Conservation (phyloP, 441 rosid species). For the Eruca vesicaria region DNA sequence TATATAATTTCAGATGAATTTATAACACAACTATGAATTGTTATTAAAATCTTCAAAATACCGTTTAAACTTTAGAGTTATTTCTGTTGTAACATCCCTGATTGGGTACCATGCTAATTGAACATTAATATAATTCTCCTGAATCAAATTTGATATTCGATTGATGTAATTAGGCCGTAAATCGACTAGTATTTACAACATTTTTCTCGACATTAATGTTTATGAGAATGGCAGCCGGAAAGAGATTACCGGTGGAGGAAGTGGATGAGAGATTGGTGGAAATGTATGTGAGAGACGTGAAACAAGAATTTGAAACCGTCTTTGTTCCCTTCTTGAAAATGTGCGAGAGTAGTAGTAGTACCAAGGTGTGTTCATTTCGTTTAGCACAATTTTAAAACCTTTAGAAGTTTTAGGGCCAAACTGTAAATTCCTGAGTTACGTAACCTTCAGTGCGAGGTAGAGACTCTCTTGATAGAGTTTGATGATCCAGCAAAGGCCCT, state of each 20-base stretch:
- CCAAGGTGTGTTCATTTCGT: slow-evolving; percentile 15
- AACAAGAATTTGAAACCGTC: slow-evolving; percentile 44
- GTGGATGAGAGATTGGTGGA: slow-evolving; percentile 66
- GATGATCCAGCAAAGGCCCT: slow-evolving; percentile 71
- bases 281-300: slow-evolving; percentile 63
- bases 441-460: slow-evolving; percentile 47
- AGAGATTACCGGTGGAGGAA: slow-evolving; percentile 51
- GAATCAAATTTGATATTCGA: background rate
- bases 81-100: background rate
- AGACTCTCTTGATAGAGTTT: slow-evolving; percentile 62
- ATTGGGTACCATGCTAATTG: background rate
- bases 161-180: background rate
- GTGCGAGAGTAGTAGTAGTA: slow-evolving; percentile 41
- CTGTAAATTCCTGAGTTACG: background rate
- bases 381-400: background rate
- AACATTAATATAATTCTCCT: background rate
- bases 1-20: background rate
- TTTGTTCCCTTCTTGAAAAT: slow-evolving; percentile 58
- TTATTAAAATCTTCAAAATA: background rate
- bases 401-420: background rate
- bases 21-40: background rate
- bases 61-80: background rate
- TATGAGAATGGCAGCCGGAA: slow-evolving; percentile 47
- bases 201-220: background rate
- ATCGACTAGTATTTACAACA: background rate